These are phyloP conservation scores for Epichloe gansuensis DNA, from an alignment of 2,329 filamentous ascomycete genomes.

Conservation along the genomic window DNA sequence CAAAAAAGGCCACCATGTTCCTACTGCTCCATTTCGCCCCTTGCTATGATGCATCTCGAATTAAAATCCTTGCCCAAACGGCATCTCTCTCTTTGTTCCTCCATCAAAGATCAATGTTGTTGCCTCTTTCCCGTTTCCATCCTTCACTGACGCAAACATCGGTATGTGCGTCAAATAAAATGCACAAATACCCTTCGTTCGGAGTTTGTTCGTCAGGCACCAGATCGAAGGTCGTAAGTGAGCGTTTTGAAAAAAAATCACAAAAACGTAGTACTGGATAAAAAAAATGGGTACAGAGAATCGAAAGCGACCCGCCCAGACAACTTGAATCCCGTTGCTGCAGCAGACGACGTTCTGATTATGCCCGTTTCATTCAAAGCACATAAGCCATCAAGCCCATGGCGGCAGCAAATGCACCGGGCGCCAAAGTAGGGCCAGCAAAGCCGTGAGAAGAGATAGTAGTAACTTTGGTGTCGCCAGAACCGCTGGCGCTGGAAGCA, in stretches of 20 bases:
- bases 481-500: slow-evolving; percentile 11
- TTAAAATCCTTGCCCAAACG: slow-evolving; percentile 12
- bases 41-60: slow-evolving; percentile 19
- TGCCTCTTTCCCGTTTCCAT: slow-evolving; percentile 4
- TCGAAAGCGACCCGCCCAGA: slow-evolving; percentile 12
- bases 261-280: slow-evolving; percentile 17
- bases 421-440: slow-evolving; percentile 30
- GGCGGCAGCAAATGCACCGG: slow-evolving; percentile 33
- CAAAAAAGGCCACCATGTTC: slow-evolving; percentile 11
- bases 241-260: slow-evolving; percentile 7
- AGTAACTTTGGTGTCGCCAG: slow-evolving; percentile 18
- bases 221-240: not conserved
- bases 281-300: slow-evolving; percentile 21
- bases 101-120: slow-evolving; percentile 11
- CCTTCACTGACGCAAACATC: not conserved
- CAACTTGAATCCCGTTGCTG: slow-evolving; percentile 1
- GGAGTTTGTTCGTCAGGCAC: slow-evolving; percentile 10
- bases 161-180: slow-evolving; percentile 6
- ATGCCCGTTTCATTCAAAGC: slow-evolving; percentile 22
- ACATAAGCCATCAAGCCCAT: slow-evolving; percentile 40
- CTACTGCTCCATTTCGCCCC: slow-evolving; percentile 23
- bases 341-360: not conserved
- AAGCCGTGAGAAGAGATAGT: slow-evolving; percentile 16
- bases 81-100: slow-evolving; percentile 5
- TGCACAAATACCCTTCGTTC: slow-evolving; percentile 10